Evolutionary conservation across 2,329 filamentous ascomycete species (phyloP), one percentile per base, ranked within the genome.

Genomic region (Elsinoe ampelina): DNA sequence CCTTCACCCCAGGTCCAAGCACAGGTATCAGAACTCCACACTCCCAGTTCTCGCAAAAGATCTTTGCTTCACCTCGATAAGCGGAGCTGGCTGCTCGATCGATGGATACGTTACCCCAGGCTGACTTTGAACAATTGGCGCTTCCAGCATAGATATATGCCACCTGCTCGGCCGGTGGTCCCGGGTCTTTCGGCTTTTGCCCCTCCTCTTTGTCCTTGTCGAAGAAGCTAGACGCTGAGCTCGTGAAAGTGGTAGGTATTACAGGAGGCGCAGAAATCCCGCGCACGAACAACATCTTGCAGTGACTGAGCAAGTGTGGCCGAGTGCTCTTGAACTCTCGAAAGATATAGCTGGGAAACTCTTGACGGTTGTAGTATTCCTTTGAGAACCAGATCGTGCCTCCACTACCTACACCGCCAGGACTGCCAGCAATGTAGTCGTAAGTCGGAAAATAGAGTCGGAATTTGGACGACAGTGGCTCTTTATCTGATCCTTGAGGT

Each of bases 11-110:
- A n/a, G 54, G 60, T 35, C 5, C 58, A 13, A 61, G 64, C 20
- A 87, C 75, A 8, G 84, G 83, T 39, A 96, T 68, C 20, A 97
- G 64, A 1, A 98, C 87, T 35, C 93, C 93, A 66, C 90, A 95
- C 72, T 97, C 93, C 91, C 92, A 97, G 69, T 97, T 98, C 56
- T 87, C 83, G 70, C 87, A 90, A 60, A 80, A 90, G 61, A 97
- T 77, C 69, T 89, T 95, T 11, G 83, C 80, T 60, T 80, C 71
- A 60, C 84, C 84, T 38, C 59, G 63, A 2, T 81, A 85, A 19
- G 47, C 19, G 12, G 50, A 15, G n/a, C 50, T 35, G 8, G 26
- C 7, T 6, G 69, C 72, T 62, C 79, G 82, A 64, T 95, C 85
- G 65, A 84, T 83, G 55, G 84, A 81, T 30, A 95, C 72, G 47